Base-by-base conservation (phyloP, 768 basidiomycete genomes). In the Pleurotus cornucopiae region DNA sequence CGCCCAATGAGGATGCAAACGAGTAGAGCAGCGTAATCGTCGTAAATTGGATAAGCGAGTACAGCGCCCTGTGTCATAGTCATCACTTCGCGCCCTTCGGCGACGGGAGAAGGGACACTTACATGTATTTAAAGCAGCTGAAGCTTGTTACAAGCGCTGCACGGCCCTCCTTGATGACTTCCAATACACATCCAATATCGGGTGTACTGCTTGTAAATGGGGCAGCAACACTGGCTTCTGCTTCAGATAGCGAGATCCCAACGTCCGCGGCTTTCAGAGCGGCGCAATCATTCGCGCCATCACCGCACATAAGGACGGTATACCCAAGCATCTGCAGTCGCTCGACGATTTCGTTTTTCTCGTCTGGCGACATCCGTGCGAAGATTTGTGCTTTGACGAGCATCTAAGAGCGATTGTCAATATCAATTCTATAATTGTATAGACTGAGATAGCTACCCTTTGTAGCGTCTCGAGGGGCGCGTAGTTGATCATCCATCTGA, bases 111-210 rank as follows among this genome's bases (percentile, higher is more conserved):
- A 12, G 45, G 18, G 30, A 23, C 37, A 77, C 91, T 70, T 63
- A 95, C 96, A 99, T 99, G 66, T 98, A 99, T 72, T 99, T 99
- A 85, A 99, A 99, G 73, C 96, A 98, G 62, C 94, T 95, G 72
- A 99, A 99, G 69, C 94, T 96, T 1, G 97, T 98, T 53, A 97
- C 96, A 53, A 99, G 76, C 1, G 97, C 96, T 6, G 94, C 92
- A 44, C 97, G 80, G 6, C 97, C 97, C 67, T 99, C 96, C 65
- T 88, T 93, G 74, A 99, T 95, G 51, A 99, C 90, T 62, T 98
- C 94, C 26, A 98, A 79, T 44, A 98, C 92, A 67, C 97, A 99
- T 43, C 89, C 83, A 64, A 99, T 95, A 70, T 99, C 97, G 2
- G 97, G 91, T 1, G 85, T 91, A 45, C 86, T 88, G 59, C 90